These are phyloP conservation scores for Delonix regia DNA, from an alignment of 306 rosid genomes.

Conservation along the genomic window DNA sequence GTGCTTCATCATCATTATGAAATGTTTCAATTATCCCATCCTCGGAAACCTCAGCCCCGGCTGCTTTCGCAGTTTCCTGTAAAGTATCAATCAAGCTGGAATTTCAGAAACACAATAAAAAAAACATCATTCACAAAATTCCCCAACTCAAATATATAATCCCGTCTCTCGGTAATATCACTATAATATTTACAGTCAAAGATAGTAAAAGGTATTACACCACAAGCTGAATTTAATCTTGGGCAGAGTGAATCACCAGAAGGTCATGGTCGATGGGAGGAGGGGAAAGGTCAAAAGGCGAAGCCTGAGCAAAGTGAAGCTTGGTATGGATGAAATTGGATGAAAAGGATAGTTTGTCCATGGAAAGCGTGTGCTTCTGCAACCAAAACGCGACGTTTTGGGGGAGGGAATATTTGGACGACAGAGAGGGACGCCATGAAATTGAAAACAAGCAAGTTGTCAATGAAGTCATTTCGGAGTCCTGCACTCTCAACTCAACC, in stretches of 20 bases:
- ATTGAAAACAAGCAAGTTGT: neutral
- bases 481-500: neutral
- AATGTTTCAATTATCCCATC: constrained; percentile 76
- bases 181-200: neutral
- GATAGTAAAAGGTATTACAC: neutral
- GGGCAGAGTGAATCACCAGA: constrained; percentile 47
- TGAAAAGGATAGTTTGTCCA: neutral
- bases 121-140: neutral
- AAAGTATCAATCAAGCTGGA: constrained; percentile 8
- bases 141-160: neutral
- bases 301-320: constrained; percentile 19
- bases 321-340: constrained; percentile 18
- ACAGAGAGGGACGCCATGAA: constrained; percentile 29
- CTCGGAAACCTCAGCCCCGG: constrained; percentile 66
- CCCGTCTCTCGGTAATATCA: neutral
- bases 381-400: constrained; percentile 35
- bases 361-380: neutral
- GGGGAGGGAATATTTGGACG: constrained; percentile 23
- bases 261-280: constrained; percentile 93
- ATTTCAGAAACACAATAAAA: neutral
- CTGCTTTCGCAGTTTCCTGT: constrained; percentile 64
- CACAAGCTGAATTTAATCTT: neutral
- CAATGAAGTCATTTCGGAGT: constrained; percentile 32
- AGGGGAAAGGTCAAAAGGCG: constrained; percentile 78
- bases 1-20: constrained; percentile 75